Conservation (phyloP, 2,329 filamentous ascomycete genomes). For the Arachnomyces sp. region DNA sequence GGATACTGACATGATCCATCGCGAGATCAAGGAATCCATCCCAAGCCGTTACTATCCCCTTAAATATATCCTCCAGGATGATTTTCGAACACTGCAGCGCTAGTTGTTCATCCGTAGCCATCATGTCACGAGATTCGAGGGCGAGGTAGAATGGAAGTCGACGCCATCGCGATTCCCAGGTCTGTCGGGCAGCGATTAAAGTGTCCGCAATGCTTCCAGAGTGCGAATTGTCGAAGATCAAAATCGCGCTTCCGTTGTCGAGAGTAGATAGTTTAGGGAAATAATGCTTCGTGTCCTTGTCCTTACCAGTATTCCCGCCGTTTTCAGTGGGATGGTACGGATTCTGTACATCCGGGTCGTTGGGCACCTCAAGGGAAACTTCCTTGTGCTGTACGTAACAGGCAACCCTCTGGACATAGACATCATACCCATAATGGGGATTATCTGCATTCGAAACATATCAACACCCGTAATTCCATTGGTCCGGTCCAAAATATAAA, state of each 20-base stretch:
- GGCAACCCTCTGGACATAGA: conserved; percentile 43
- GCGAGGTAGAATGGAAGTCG: conserved; percentile 45
- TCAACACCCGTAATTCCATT: conserved; percentile 5
- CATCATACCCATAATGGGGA: conserved; percentile 41
- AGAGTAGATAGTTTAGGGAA: conserved; percentile 36
- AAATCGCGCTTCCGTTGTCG: conserved; percentile 46
- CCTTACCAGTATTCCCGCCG: conserved; percentile 23
- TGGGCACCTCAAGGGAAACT: conserved; percentile 27
- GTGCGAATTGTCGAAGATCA: conserved; percentile 47
- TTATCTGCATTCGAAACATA: conserved; percentile 23
- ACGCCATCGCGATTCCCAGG: conserved; percentile 48
- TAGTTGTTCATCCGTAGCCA: conserved; percentile 35
- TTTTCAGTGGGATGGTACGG: conserved; percentile 37
- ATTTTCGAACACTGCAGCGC: conserved; percentile 44
- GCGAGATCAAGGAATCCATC: conserved; percentile 38
- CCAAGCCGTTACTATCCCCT: conserved; percentile 40
- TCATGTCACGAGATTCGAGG: conserved; percentile 30
- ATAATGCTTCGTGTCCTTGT: conserved; percentile 23
- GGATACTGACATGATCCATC: conserved; percentile 43
- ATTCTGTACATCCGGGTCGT: conserved; percentile 37
- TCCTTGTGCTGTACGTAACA: conserved; percentile 46
- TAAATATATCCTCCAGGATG: conserved; percentile 45
- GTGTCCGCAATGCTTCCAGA: conserved; percentile 43
- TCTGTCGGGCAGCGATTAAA: conserved; percentile 42
- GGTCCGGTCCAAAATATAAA: neutral